These are phyloP conservation scores for Rhazya stricta DNA, from an alignment of 257 asterid genomes.

Conservation along the genomic window DNA sequence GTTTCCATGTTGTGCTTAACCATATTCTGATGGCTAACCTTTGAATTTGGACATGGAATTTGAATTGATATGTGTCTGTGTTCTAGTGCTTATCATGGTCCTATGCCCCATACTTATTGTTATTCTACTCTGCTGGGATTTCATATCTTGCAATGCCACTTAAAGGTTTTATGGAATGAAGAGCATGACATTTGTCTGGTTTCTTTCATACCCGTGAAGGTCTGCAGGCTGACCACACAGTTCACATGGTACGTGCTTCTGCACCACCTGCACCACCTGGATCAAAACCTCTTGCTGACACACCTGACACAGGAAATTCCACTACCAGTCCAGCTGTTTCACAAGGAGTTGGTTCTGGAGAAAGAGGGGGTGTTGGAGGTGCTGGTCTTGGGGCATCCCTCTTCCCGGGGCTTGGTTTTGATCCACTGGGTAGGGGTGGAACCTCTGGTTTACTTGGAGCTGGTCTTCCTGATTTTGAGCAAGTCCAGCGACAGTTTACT, in stretches of 20 bases:
- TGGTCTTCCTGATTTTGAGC: constrained; percentile 54
- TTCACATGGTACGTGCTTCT: constrained; percentile 60
- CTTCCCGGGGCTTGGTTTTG: constrained; percentile 40
- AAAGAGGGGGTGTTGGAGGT: constrained; percentile 26
- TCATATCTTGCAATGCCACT: too few relatives aligned
- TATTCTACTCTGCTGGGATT: not conserved
- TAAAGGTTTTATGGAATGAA: not conserved
- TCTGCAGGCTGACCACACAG: constrained; percentile 59
- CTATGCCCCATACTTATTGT: not conserved
- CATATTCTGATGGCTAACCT: not conserved
- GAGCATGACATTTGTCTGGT: not conserved
- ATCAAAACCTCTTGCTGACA: constrained; percentile 18
- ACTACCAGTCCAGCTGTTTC: constrained; percentile 21
- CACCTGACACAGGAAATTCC: constrained; percentile 29
- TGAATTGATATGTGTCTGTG: not conserved
- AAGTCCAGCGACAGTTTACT: constrained; percentile 48
- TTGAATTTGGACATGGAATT: not conserved
- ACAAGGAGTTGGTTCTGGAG: constrained; percentile 30
- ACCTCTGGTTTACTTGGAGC: constrained; percentile 44
- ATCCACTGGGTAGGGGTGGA: constrained; percentile 36
- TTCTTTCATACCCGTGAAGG: constrained; percentile 27
- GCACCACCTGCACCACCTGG: constrained; percentile 46
- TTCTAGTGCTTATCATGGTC: not conserved
- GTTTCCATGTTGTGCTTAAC: not conserved
- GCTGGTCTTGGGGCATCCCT: constrained; percentile 40